phyloP scores from a whole-genome alignment of 306 rosid species.

The Canavalia gladiata region DNA sequence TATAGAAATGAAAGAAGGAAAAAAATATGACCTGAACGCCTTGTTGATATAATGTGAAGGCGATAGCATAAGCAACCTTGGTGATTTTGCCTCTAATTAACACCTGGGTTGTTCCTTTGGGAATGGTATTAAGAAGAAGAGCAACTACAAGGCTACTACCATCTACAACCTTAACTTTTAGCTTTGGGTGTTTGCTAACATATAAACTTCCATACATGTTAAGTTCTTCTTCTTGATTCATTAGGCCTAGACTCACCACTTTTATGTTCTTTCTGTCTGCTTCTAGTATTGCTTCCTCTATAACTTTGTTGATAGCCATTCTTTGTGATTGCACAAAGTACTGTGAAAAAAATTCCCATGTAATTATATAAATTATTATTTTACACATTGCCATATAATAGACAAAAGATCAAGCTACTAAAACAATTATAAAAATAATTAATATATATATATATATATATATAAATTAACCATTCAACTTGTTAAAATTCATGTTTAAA shows the following conservation, averaged over 20 bases:
- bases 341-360: constrained; percentile 3
- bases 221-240: constrained; percentile 72
- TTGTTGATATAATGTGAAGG: constrained; percentile 58
- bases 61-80: constrained; percentile 74
- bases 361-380: background rate
- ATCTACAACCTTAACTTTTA: constrained; percentile 78
- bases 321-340: constrained; percentile 51
- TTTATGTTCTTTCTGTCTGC: constrained; percentile 55
- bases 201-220: constrained; percentile 70
- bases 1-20: background rate
- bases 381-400: background rate
- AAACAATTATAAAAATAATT: no score
- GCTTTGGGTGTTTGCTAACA: constrained; percentile 57
- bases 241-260: constrained; percentile 58
- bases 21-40: constrained; percentile 60
- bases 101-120: constrained; percentile 70
- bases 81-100: constrained; percentile 72
- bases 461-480: no score
- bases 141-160: constrained; percentile 77
- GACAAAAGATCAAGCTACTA: background rate
- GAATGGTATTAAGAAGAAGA: constrained; percentile 64
- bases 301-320: constrained; percentile 47
- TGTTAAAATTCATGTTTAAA: no score
- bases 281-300: constrained; percentile 59
- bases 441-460: no score